Evolutionary conservation across 2,329 filamentous ascomycete genomes (phyloP).

Genomic region (Hymenoscyphus fructigenus): DNA sequence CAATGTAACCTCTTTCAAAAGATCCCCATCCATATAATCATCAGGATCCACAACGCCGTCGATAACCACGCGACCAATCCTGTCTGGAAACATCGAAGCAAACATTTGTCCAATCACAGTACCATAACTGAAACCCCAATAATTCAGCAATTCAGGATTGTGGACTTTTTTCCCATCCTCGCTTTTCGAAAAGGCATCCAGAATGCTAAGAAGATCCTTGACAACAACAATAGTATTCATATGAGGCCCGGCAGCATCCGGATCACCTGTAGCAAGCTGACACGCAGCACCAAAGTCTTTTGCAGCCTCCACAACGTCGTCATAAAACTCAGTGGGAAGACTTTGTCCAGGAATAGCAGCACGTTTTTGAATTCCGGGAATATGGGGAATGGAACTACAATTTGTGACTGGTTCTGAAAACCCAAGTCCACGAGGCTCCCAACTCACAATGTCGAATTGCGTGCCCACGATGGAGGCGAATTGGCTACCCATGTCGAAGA

Average conservation of each 20-base stretch:
- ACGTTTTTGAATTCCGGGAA: neutral
- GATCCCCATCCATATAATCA: neutral
- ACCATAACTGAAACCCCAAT: slow-evolving; percentile 51
- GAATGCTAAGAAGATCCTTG: slow-evolving; percentile 36
- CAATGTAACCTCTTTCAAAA: slow-evolving; percentile 20
- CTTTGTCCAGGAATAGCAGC: neutral
- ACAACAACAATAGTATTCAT: slow-evolving; percentile 34
- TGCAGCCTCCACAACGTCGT: neutral
- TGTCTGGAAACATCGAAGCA: slow-evolving; percentile 43
- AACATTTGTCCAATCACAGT: slow-evolving; percentile 44
- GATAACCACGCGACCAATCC: slow-evolving; percentile 42
- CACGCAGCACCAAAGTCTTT: slow-evolving; percentile 44
- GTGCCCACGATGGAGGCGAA: neutral
- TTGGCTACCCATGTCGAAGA: neutral
- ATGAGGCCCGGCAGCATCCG: slow-evolving; percentile 40
- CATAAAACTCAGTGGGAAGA: neutral
- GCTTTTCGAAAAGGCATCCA: slow-evolving; percentile 32
- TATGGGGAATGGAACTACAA: neutral
- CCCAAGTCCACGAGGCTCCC: slow-evolving; percentile 1
- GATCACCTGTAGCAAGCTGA: slow-evolving; percentile 43
- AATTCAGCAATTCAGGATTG: slow-evolving; percentile 39
- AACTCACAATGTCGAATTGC: neutral
- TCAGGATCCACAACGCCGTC: slow-evolving; percentile 29
- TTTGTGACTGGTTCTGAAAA: neutral
- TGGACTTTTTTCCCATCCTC: slow-evolving; percentile 11